These are phyloP conservation scores for Annona squamosa DNA, from an alignment of 164 flowering plant species.

Conservation along the genomic window DNA sequence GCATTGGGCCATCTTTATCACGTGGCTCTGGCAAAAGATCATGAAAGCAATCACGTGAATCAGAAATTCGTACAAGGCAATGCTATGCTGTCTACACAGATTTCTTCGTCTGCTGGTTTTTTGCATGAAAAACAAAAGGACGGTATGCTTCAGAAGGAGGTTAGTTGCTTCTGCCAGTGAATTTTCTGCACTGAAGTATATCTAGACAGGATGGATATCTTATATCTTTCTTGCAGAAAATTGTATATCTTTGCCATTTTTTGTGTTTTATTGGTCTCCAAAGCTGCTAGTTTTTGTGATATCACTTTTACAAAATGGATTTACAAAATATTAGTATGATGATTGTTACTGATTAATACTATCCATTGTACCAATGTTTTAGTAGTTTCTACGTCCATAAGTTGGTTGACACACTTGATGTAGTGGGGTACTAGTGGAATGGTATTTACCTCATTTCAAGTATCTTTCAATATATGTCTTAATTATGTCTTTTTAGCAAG, in stretches of 20 bases:
- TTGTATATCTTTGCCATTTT: background rate
- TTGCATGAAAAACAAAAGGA: slow-evolving; percentile 21
- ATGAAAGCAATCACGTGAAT: slow-evolving; percentile 17
- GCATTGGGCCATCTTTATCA: slow-evolving; percentile 45
- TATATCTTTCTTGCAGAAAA: background rate
- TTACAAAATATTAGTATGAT: background rate
- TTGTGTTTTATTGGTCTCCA: background rate
- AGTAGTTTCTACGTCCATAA: background rate
- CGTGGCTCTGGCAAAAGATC: slow-evolving; percentile 28
- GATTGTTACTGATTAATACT: background rate
- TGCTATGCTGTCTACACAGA: slow-evolving; percentile 15
- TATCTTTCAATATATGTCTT: too few species aligned
- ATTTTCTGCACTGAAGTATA: background rate
- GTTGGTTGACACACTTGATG: background rate
- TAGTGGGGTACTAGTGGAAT: background rate
- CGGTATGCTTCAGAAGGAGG: slow-evolving; percentile 27
- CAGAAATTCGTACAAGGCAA: slow-evolving; percentile 22
- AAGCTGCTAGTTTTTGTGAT: background rate
- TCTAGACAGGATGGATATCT: background rate
- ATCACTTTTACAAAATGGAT: background rate
- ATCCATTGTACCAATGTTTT: too few species aligned
- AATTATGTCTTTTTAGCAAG: too few species aligned
- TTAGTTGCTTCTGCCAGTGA: slow-evolving; percentile 5
- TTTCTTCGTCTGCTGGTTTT: slow-evolving; percentile 24
- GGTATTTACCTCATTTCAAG: too few species aligned